A percentile compares a stretch with the other conserved stretches of the same genome.
Evolutionary conservation across 2,329 filamentous ascomycete species (phyloP).

Genomic region (Arthroderma sp.): DNA sequence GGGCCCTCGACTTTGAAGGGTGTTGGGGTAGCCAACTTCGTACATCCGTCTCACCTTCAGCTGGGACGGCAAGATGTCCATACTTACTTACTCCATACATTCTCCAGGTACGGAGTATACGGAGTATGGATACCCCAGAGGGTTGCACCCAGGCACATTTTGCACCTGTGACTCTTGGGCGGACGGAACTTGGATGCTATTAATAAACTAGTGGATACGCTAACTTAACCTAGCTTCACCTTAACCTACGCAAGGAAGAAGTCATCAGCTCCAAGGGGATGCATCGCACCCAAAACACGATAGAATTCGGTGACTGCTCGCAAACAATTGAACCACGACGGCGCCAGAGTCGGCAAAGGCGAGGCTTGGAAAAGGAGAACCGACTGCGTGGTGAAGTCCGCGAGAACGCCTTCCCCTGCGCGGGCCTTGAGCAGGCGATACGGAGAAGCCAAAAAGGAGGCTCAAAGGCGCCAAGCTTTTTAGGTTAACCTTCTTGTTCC

Average conservation of each 20-base stretch:
- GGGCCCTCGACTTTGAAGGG: not conserved
- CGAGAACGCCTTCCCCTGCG: not conserved
- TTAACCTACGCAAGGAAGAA: too few relatives aligned
- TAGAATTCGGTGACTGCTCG: not conserved
- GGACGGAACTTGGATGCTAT: not conserved
- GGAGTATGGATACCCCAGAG: not conserved
- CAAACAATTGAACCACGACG: not conserved
- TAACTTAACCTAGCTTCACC: not conserved
- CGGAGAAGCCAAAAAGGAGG: not conserved
- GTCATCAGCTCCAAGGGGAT: too few relatives aligned
- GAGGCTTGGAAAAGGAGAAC: not conserved
- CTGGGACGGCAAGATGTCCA: not conserved
- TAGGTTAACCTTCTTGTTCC: not conserved
- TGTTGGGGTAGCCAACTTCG: not conserved
- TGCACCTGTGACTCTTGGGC: too few relatives aligned
- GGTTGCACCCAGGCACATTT: not conserved
- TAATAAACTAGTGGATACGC: slow-evolving; percentile 1
- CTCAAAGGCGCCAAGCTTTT: slow-evolving; percentile 5
- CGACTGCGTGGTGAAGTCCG: not conserved
- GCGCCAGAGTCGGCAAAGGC: not conserved
- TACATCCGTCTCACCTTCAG: not conserved
- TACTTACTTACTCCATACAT: not conserved
- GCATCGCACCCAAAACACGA: too few relatives aligned
- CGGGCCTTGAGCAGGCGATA: not conserved
- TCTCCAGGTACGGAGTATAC: not conserved